phyloP scores from a whole-genome alignment of 2,329 filamentous ascomycete genomes.

The Fusarium sororula region DNA sequence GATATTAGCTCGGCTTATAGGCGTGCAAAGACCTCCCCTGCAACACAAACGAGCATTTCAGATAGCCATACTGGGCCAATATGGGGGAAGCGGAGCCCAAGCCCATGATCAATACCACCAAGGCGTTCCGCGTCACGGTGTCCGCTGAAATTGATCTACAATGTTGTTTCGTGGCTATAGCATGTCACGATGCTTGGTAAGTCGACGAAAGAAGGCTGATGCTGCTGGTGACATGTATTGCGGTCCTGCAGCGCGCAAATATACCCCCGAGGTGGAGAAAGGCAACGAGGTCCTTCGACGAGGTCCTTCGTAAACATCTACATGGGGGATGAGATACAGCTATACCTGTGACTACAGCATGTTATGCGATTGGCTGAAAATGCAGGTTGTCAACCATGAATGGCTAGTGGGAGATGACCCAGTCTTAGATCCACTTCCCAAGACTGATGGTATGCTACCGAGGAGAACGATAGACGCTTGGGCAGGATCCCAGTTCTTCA shows the following conservation, averaged over 20 bases:
- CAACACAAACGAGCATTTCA: neutral
- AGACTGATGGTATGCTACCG: conserved; percentile 1
- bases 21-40: neutral
- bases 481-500: conserved; percentile 94
- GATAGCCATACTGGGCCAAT: neutral
- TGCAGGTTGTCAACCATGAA: rapidly evolving
- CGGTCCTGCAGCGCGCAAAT: too few species aligned
- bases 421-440: neutral
- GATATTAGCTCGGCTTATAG: neutral
- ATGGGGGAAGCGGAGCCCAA: neutral
- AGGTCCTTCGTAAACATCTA: too few species aligned
- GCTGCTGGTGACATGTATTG: too few species aligned
- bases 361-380: neutral
- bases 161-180: too few species aligned
- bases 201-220: too few species aligned
- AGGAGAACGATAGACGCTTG: conserved; percentile 68
- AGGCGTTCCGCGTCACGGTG: neutral
- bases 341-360: neutral
- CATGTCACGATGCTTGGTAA: too few species aligned
- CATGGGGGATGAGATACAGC: too few species aligned
- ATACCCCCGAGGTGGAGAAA: too few species aligned
- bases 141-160: too few species aligned
- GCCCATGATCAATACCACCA: too few species aligned
- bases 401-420: neutral
- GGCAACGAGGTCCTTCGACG: too few species aligned